Evolutionary conservation across 768 basidiomycete species (phyloP).

Genomic region (Russula vinacea): DNA sequence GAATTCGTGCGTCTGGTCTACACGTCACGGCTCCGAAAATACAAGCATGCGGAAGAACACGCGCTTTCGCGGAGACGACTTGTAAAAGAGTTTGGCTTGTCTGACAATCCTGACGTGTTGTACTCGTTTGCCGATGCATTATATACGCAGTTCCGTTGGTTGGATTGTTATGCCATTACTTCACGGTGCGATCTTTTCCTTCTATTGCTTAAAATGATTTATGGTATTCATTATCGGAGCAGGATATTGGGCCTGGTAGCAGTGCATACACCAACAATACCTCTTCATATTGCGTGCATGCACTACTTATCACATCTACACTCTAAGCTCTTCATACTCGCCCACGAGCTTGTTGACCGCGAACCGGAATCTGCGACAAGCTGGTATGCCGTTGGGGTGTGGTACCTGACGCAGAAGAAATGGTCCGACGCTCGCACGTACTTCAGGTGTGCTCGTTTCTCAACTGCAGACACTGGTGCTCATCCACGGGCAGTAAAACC

Average conservation of each 20-base stretch:
- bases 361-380: conserved; percentile 91
- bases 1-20: conserved; percentile 93
- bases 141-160: conserved; percentile 86
- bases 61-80: conserved; percentile 73
- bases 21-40: conserved; percentile 86
- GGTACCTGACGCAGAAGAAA: conserved; percentile 85
- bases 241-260: conserved; percentile 86
- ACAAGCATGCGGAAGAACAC: conserved; percentile 81
- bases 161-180: conserved; percentile 90
- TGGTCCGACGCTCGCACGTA: conserved; percentile 92
- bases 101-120: conserved; percentile 90
- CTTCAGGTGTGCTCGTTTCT: conserved; percentile 70
- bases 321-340: conserved; percentile 91
- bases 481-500: conserved; percentile 65
- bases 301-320: conserved; percentile 90
- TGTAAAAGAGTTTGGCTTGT: conserved; percentile 76
- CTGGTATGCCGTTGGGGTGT: conserved; percentile 98
- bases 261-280: conserved; percentile 85
- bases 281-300: conserved; percentile 96
- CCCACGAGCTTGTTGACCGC: conserved; percentile 91
- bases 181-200: conserved; percentile 50
- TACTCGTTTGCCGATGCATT: conserved; percentile 88
- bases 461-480: not conserved
- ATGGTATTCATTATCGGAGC: conserved; percentile 8
- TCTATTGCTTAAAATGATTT: not conserved